Evolutionary conservation across 176 grass and related monocot species (phyloP), one percentile per base, ranked within the genome.

Genomic region (Paspalum notatum): DNA sequence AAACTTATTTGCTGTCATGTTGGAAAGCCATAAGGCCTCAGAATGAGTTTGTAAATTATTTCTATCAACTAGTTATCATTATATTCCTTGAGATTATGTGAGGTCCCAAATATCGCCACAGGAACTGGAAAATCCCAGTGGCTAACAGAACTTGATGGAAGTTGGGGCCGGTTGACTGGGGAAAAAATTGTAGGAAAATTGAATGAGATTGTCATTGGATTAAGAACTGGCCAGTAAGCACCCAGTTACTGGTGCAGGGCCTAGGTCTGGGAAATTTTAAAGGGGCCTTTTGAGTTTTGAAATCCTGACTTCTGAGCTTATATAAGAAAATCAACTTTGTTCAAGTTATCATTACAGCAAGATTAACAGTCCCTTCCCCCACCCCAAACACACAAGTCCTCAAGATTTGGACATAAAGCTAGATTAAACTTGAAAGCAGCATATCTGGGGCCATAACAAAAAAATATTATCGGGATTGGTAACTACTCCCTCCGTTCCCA

Each of bases 291-390:
- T 1, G 32, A 32, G 32, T 32, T 32, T 74, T 59, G 14, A 3
- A 25, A 44, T n/a, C 65, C 44, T 26, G n/a, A n/a, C n/a, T n/a
- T n/a, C n/a, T n/a, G 14, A 87, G 11, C 11, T 83, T 71, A 70
- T 77, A 55, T 17, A 78, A 62, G 46, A 79, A 79, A 79, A 73
- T 10, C 24, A 76, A n/a, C 12, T 75, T 70, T 3, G 32, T 68
- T 12, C 20, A 74, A 27, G 50, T n/a, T 61, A 77, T 7, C 38
- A 44, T 61, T 71, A 7, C 11, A 63, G 51, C 39, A 62, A 12
- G 17, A 63, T 62, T 62, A 62, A 62, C 8, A 62, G 27, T 12
- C 17, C 61, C 68, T 32, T 85, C 49, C 24, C 24, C 58, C 50
- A n/a, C 0, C 7, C 46, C 38, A 62, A 39, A 49, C 26, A 1